Conservation (phyloP, 345 rosid genomes). For the Bruguiera gymnorhiza region DNA sequence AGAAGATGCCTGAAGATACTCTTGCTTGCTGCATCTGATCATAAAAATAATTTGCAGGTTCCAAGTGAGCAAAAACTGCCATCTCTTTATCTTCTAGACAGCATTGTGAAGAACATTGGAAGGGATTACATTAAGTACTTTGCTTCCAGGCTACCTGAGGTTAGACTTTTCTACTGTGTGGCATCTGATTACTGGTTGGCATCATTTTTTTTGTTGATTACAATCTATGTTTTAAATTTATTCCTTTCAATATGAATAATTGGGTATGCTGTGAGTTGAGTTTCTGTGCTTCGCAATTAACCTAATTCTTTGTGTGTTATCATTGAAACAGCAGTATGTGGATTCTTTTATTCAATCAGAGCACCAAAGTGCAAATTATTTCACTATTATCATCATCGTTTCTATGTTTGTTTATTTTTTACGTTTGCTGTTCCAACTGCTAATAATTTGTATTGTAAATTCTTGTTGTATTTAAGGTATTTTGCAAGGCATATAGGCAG, state of each 20-base stretch:
- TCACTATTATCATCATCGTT: too few relatives aligned
- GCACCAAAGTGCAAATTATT: too few relatives aligned
- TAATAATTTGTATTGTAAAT: constrained; percentile 6
- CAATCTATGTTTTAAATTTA: too few relatives aligned
- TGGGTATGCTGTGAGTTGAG: too few relatives aligned
- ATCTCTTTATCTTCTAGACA: constrained; percentile 92
- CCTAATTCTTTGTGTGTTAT: too few relatives aligned
- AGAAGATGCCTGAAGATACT: constrained; percentile 3
- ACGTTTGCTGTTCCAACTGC: neutral
- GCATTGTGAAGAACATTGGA: constrained; percentile 98
- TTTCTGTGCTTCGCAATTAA: too few relatives aligned
- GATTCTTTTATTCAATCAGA: too few relatives aligned
- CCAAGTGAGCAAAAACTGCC: constrained; percentile 99
- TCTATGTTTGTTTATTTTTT: constrained; percentile 1
- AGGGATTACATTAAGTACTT: constrained; percentile 87
- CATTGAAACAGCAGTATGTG: too few relatives aligned
- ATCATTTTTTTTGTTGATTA: neutral
- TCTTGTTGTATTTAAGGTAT: constrained; percentile 48
- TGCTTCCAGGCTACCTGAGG: constrained; percentile 83
- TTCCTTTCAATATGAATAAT: too few relatives aligned
- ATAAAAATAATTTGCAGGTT: constrained; percentile 67
- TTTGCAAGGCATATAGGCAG: constrained; percentile 84
- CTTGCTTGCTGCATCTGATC: constrained; percentile 37
- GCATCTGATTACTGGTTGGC: constrained; percentile 3
- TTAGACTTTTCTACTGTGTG: constrained; percentile 35